A percentile compares a stretch with the other conserved stretches of the same genome.
These are phyloP conservation scores for Lentithecium fluviatile DNA, from an alignment of 495 filamentous ascomycete genomes.

Conservation along the genomic window DNA sequence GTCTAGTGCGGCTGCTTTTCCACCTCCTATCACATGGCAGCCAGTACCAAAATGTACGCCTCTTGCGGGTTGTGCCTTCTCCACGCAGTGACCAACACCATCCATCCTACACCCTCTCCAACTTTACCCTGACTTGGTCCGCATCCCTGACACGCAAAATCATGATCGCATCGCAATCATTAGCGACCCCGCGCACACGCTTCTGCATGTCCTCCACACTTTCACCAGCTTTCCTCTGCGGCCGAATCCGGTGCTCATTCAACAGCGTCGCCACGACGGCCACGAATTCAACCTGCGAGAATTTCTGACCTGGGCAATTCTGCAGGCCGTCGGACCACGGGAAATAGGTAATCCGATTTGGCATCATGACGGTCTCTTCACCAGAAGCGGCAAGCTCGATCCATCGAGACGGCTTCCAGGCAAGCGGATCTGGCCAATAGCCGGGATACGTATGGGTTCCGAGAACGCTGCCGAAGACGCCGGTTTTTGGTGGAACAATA, in stretches of 20 bases:
- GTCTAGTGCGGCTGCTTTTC: too few species aligned
- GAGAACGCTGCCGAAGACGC: constrained; percentile 40
- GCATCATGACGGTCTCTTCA: constrained; percentile 1
- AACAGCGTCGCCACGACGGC: constrained; percentile 42
- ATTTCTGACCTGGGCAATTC: constrained; percentile 24
- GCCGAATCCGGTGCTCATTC: constrained; percentile 38
- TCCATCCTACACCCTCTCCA: too few species aligned
- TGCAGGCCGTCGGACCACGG: constrained; percentile 18
- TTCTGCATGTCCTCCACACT: constrained; percentile 13
- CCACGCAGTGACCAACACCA: too few species aligned
- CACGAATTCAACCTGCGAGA: constrained; percentile 23
- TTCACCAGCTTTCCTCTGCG: constrained; percentile 37
- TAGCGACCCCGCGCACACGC: too few species aligned
- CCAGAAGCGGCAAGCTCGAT: constrained; percentile 7
- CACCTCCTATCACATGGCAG: too few species aligned
- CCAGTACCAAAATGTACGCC: too few species aligned
- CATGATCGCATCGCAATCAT: too few species aligned
- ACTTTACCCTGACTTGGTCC: too few species aligned
- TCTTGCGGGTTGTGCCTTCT: too few species aligned
- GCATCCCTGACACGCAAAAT: too few species aligned
- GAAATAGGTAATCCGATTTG: constrained; percentile 5
- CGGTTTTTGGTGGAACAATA: constrained; percentile 42
- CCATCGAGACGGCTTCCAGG: constrained; percentile 42
- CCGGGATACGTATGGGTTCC: constrained; percentile 46
- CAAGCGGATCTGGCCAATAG: constrained; percentile 48